Percentiles rank a stretch among this genome's conserved stretches.
These are phyloP conservation scores for Raffaelea deltoideospora DNA, from an alignment of 2,329 filamentous ascomycete genomes.

Conservation along the genomic window DNA sequence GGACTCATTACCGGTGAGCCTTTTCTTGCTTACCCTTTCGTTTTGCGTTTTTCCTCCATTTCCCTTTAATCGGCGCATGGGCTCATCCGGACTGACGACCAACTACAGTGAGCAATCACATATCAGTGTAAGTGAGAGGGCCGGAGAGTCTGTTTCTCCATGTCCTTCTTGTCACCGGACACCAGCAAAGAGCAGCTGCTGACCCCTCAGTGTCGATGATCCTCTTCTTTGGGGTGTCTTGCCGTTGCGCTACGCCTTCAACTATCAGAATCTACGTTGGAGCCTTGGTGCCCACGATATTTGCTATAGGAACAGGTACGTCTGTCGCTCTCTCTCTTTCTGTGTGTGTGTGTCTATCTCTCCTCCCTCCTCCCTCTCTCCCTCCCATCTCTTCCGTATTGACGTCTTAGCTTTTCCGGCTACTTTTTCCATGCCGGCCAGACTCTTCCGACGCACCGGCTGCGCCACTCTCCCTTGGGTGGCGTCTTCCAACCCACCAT, in stretches of 20 bases:
- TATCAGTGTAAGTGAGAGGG: slow-evolving; percentile 77
- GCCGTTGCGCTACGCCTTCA: slow-evolving; percentile 57
- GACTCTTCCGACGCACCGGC: slow-evolving; percentile 76
- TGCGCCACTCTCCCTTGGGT: slow-evolving; percentile 61
- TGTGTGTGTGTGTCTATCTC: not conserved
- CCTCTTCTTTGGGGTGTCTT: slow-evolving; percentile 86
- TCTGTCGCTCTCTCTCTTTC: not conserved
- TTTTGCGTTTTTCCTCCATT: slow-evolving; percentile 4
- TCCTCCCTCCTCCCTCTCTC: not conserved
- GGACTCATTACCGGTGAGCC: slow-evolving; percentile 68
- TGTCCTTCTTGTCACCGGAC: not conserved
- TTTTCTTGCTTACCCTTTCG: not conserved
- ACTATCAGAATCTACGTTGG: slow-evolving; percentile 69
- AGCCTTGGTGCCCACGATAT: slow-evolving; percentile 87
- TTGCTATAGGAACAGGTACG: slow-evolving; percentile 75
- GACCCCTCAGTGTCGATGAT: slow-evolving; percentile 61
- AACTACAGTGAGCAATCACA: slow-evolving; percentile 63
- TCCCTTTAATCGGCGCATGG: not conserved
- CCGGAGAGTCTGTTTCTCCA: too few relatives aligned
- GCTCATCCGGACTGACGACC: not conserved
- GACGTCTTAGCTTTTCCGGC: slow-evolving; percentile 40
- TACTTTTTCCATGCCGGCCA: slow-evolving; percentile 83
- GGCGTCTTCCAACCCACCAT: slow-evolving; percentile 85
- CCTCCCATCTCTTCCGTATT: not conserved
- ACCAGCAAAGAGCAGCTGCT: too few relatives aligned